Base-by-base conservation (phyloP, 2,329 filamentous ascomycete species). In the Hirsutella thompsonii region DNA sequence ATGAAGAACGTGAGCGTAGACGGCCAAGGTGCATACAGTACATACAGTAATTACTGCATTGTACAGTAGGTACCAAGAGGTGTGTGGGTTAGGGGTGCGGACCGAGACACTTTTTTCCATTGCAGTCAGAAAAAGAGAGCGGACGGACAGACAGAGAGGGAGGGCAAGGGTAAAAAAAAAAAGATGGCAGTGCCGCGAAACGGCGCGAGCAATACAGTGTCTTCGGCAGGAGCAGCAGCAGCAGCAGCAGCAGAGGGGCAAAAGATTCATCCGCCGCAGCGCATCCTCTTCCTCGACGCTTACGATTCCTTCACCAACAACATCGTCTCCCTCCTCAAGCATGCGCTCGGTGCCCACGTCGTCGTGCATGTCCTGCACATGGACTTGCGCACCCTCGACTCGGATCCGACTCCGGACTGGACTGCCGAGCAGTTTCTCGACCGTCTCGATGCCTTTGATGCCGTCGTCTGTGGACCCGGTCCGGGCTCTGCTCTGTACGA, bases 241-340 rank as follows among this genome's bases (percentile, higher is more conserved):
- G 30, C 30, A 33, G 13, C 30, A 33, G 30, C 2, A 33, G n/a
- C 30, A 5, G 30, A 33, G 30, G 13, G 16, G 13, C 30, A n/a
- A 16, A 10, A 33, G 30, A 14, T 32, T 16, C n/a, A 8, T 18
- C 6, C 19, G 29, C 44, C 44, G 41, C 55, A 47, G 42, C 67
- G 67, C 45, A 82, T 96, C 46, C 76, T 96, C 47, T 94, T 94
- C 63, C 71, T 98, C 50, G 92, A 96, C 60, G 89, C 90, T 46
- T 94, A 94, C 62, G 92, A 98, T 66, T 95, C 89, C 34, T 98
- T 95, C 63, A 86, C 88, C 42, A 89, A 94, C 64, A 96, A 95
- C 64, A 92, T 96, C 53, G 79, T 93, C 40, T 80, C 84, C 5
- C 74, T 94, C 28, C 70, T 96, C 37, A 74, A 82, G 50, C 77